Percentiles rank a stretch among this genome's conserved stretches.
Evolutionary conservation across 768 basidiomycete species (phyloP).

Genomic region (Pleurotus sapidus): DNA sequence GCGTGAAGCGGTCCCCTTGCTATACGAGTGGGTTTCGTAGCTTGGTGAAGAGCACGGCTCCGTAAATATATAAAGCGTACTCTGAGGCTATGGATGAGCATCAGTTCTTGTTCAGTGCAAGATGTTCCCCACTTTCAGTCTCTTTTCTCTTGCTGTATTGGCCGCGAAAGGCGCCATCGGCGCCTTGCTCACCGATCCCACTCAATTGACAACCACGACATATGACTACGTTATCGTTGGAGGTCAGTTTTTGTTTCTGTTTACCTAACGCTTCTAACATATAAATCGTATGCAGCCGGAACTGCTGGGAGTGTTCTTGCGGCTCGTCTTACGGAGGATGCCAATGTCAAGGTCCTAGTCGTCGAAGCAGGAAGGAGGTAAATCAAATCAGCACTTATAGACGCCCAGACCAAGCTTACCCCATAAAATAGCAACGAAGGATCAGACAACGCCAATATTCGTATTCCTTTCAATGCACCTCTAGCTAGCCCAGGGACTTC

Average conservation of each 20-base stretch:
- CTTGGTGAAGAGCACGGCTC: too few relatives aligned
- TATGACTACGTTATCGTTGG: not conserved
- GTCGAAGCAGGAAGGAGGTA: conserved; percentile 30
- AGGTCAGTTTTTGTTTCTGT: not conserved
- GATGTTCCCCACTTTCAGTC: not conserved
- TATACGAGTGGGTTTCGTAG: too few relatives aligned
- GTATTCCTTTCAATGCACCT: conserved; percentile 15
- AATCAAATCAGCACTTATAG: not conserved
- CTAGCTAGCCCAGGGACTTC: conserved; percentile 10
- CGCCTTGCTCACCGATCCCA: not conserved
- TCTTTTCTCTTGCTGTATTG: not conserved
- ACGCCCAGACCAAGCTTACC: not conserved
- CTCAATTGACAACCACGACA: not conserved
- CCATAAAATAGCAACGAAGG: conserved; percentile 15
- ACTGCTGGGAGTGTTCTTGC: conserved; percentile 26
- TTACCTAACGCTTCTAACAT: not conserved
- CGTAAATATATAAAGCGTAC: too few relatives aligned
- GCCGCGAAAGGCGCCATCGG: not conserved
- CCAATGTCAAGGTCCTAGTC: conserved; percentile 21
- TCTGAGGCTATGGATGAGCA: too few relatives aligned
- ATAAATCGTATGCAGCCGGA: not conserved
- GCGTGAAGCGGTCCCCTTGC: too few relatives aligned
- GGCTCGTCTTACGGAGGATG: conserved; percentile 25
- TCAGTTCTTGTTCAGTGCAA: not conserved
- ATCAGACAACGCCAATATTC: conserved; percentile 11